Base-by-base conservation (phyloP, 1,284 basidiomycete genomes). In the Ganoderma multipileum region DNA sequence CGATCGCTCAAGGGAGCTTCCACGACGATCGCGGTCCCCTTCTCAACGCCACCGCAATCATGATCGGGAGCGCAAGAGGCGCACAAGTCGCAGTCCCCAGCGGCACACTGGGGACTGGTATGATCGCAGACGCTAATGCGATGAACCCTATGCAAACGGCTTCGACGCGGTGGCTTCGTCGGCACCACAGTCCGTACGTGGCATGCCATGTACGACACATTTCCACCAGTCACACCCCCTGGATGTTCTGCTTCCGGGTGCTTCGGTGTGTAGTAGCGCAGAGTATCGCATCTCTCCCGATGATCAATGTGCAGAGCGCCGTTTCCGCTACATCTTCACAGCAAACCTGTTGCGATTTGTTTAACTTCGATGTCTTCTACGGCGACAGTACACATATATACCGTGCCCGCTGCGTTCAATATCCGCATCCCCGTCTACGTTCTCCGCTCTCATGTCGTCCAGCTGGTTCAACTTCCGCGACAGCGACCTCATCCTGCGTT, bases 401-500 rank as follows among this genome's bases (percentile, higher is more conserved):
- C 18, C 42, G 41, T 18, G 18, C 28, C 16, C 14, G 33, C 11
- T 23, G 47, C 44, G 16, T 26, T 11, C 59, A 62, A 12, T 18
- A 18, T 28, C 28, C 14, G n/a, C 57, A 18, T 55, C 26, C 54
- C 18, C 50, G 28, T 23, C 16, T 39, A 42, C 23, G 16, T 36
- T n/a, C 58, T 55, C 52, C 20, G 9, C 59, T 59, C 63, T 50
- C 47, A 75, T 76, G 72, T 68, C 71, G n/a, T 70, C 69, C 42
- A 11, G 76, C 60, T 69, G 81, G 26, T 85, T 87, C 73, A 79
- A 82, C 71, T 78, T 82, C 64, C 74, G 75, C 16, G 87, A 89
- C 71, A 84, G 89, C 18, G 90, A 91, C 75, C 72, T 88, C 68
- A 76, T 89, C 67, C 82, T 91, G 68, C 81, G 87, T 42, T 85